Conservation (phyloP, 345 rosid genomes). For the Cardamine occulta region DNA sequence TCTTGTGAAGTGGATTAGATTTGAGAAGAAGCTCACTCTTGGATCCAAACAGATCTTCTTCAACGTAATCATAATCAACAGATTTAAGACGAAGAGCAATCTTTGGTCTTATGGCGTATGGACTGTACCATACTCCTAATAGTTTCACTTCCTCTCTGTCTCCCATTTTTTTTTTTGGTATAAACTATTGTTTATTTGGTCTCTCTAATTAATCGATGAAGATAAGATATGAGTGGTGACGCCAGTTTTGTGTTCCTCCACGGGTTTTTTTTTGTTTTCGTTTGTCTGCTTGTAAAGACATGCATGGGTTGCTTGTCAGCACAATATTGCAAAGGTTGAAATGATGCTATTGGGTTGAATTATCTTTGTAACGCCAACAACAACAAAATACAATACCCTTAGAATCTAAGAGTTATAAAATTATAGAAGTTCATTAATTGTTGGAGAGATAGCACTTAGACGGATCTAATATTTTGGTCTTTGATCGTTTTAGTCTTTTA, state of each 20-base stretch:
- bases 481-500: too few relatives aligned
- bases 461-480: too few relatives aligned
- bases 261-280: not conserved
- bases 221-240: not conserved
- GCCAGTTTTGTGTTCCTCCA: not conserved
- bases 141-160: constrained; percentile 45
- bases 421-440: too few relatives aligned
- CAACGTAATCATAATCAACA: constrained; percentile 34
- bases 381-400: too few relatives aligned
- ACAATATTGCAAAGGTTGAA: not conserved
- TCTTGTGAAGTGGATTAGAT: constrained; percentile 48
- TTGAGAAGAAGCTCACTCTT: constrained; percentile 48
- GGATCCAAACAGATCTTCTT: constrained; percentile 41
- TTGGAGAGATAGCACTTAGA: too few relatives aligned
- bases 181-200: not conserved
- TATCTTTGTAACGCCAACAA: too few relatives aligned
- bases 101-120: constrained; percentile 39
- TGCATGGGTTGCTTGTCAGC: not conserved
- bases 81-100: constrained; percentile 50
- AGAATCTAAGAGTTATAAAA: too few relatives aligned
- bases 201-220: not conserved
- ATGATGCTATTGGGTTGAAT: not conserved
- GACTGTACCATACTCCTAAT: constrained; percentile 47
- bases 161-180: not conserved
- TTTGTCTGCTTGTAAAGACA: not conserved